phyloP scores from a whole-genome alignment of 1,284 basidiomycete species.

The Rugosomyces carneus region DNA sequence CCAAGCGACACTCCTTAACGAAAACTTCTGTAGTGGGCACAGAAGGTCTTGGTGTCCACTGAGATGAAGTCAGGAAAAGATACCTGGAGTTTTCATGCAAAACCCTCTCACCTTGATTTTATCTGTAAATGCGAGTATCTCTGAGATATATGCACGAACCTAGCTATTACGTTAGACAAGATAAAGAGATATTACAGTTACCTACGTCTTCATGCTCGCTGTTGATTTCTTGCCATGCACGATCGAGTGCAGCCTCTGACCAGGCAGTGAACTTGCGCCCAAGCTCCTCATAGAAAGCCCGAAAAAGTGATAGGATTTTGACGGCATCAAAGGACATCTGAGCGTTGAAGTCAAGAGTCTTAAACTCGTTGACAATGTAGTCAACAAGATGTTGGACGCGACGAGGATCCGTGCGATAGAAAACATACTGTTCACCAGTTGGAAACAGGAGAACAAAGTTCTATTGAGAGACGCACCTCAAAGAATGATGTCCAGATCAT shows the following conservation, averaged over 20 bases:
- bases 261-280: conserved; percentile 78
- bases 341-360: conserved; percentile 62
- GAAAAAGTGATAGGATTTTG: conserved; percentile 55
- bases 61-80: conserved; percentile 1
- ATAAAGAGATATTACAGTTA: conserved; percentile 2
- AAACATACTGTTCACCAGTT: conserved; percentile 48
- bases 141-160: conserved; percentile 70
- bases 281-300: conserved; percentile 65
- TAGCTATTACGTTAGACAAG: conserved; percentile 19
- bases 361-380: conserved; percentile 60
- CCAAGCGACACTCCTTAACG: conserved; percentile 61
- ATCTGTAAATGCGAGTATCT: conserved; percentile 66
- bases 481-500: conserved; percentile 66
- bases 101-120: conserved; percentile 56
- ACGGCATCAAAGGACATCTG: conserved; percentile 72
- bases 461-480: conserved; percentile 38
- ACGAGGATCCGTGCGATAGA: conserved; percentile 80
- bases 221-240: conserved; percentile 67
- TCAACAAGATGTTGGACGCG: conserved; percentile 77
- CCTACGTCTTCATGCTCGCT: conserved; percentile 78
- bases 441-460: not conserved
- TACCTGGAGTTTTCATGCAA: not conserved
- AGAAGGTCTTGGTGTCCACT: conserved; percentile 69
- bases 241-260: conserved; percentile 60
- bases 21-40: conserved; percentile 65